These are phyloP conservation scores for Erodium maritimum DNA, from an alignment of 345 rosid species.

Conservation along the genomic window DNA sequence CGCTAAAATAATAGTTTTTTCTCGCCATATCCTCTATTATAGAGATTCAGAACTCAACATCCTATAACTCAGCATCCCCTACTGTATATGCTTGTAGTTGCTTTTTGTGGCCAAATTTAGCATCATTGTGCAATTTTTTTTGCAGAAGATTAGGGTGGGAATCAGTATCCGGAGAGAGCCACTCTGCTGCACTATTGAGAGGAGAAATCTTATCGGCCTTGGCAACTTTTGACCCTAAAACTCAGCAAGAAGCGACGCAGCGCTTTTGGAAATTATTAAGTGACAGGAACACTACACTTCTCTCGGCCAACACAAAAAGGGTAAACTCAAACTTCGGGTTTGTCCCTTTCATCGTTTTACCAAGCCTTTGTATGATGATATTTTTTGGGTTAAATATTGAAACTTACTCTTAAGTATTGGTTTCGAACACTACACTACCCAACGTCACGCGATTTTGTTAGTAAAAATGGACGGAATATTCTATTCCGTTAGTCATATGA, in stretches of 20 bases:
- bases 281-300: conserved; percentile 17
- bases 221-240: conserved; percentile 21
- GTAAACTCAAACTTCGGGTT: conserved; percentile 8
- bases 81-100: neutral
- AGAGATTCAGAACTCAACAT: no score
- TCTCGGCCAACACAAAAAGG: conserved; percentile 25
- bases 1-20: no score
- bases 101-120: neutral
- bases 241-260: conserved; percentile 17
- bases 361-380: neutral
- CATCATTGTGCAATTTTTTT: neutral
- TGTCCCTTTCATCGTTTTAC: neutral
- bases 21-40: no score
- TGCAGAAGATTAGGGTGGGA: conserved; percentile 29
- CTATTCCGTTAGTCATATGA: no score
- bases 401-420: no score
- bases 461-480: no score
- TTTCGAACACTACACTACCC: no score
- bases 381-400: neutral
- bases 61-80: neutral
- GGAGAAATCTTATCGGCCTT: conserved; percentile 23
- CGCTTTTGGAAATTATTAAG: conserved; percentile 19
- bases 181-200: conserved; percentile 21
- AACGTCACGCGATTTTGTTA: no score
- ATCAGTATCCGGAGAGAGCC: conserved; percentile 21